phyloP scores from a whole-genome alignment of 106 monocot species.

The Gastrodia elata region DNA sequence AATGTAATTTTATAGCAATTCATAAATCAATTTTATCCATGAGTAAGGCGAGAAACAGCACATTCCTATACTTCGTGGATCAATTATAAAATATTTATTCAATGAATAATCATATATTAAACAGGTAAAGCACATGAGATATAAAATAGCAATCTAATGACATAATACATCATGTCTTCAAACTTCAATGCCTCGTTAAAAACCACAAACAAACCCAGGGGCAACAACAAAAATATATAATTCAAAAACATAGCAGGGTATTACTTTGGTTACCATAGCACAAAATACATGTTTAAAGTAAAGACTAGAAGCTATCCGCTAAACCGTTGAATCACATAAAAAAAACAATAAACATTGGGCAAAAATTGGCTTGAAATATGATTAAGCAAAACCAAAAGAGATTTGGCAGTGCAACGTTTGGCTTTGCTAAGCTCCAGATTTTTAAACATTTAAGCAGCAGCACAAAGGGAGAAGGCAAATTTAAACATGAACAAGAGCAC shows the following conservation, averaged over 20 bases:
- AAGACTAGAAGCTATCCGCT: neutral
- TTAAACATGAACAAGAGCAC: neutral
- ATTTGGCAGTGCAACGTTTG: neutral
- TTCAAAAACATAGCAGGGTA: neutral
- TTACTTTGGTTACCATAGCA: neutral
- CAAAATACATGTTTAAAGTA: neutral
- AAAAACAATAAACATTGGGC: neutral
- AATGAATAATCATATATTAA: neutral
- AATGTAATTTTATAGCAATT: neutral
- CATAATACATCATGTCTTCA: neutral
- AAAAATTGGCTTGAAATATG: neutral
- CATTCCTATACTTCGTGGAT: neutral
- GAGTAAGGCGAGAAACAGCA: neutral
- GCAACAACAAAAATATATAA: neutral
- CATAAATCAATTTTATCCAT: neutral
- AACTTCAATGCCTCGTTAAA: neutral
- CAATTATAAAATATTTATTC: neutral
- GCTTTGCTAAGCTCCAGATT: neutral
- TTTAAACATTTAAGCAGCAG: neutral
- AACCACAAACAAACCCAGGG: neutral
- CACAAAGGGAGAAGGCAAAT: neutral
- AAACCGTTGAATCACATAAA: neutral
- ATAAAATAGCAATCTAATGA: neutral
- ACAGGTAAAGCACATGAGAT: neutral
- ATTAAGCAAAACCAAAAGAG: conserved; percentile 1